These are phyloP conservation scores for Blastobotrys attinorum DNA, from an alignment of 805 yeast genomes.

Conservation along the genomic window DNA sequence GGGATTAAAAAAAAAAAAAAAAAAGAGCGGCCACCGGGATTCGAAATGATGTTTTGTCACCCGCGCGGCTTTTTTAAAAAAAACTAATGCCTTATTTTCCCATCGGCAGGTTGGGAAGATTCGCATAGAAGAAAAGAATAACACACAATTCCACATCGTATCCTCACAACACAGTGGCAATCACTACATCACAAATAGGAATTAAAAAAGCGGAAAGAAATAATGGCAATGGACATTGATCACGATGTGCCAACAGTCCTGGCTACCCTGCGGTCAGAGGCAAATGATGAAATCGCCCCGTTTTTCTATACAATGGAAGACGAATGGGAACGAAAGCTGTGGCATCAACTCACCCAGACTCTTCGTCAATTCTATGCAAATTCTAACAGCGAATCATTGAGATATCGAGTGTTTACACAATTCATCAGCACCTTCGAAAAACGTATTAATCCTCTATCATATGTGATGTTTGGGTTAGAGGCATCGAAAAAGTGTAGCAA, in stretches of 20 bases:
- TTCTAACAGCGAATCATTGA: slow-evolving; percentile 44
- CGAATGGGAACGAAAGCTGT: slow-evolving; percentile 76
- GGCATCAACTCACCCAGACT: slow-evolving; percentile 84
- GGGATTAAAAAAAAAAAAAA: too few relatives aligned
- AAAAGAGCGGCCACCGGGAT: too few relatives aligned
- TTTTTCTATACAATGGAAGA: slow-evolving; percentile 70
- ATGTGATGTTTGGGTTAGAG: slow-evolving; percentile 62
- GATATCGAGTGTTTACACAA: slow-evolving; percentile 59
- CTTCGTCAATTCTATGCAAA: slow-evolving; percentile 54
- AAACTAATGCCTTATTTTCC: too few relatives aligned
- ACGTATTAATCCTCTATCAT: slow-evolving; percentile 70
- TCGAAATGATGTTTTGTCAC: too few relatives aligned
- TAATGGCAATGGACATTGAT: slow-evolving; percentile 20
- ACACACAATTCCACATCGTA: too few relatives aligned
- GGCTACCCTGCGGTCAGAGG: slow-evolving; percentile 55
- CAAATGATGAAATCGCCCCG: slow-evolving; percentile 48
- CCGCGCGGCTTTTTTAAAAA: too few relatives aligned
- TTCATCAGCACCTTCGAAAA: slow-evolving; percentile 61
- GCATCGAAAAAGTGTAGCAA: slow-evolving; percentile 40
- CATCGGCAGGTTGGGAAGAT: too few relatives aligned
- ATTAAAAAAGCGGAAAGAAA: too few relatives aligned
- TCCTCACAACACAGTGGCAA: too few relatives aligned
- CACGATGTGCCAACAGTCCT: slow-evolving; percentile 42
- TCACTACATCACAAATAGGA: too few relatives aligned
- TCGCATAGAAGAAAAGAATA: too few relatives aligned